These are phyloP conservation scores for Chytriomyces sp. DNA, from an alignment of 192 early-diverging fungal species.

Conservation along the genomic window DNA sequence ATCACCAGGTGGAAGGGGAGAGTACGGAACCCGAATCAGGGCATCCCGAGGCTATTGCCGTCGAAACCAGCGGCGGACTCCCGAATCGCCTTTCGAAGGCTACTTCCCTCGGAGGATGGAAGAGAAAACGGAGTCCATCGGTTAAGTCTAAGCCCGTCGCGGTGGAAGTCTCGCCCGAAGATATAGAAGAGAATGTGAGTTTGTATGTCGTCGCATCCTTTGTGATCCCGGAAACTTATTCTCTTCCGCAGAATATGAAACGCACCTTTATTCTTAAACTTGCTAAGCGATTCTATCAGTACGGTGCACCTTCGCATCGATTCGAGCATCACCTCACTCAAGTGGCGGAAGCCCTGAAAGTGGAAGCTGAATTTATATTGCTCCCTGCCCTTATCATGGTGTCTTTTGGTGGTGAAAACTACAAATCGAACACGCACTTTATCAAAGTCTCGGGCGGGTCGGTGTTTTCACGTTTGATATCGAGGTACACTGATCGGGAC, in stretches of 20 bases:
- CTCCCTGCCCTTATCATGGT: conserved; percentile 45
- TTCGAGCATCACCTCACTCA: conserved; percentile 44
- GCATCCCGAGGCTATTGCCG: not conserved
- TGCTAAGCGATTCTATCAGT: conserved; percentile 36
- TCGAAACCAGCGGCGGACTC: not conserved
- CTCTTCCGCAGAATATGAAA: conserved; percentile 23
- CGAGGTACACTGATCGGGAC: not conserved
- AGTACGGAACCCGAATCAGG: not conserved
- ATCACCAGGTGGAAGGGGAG: not conserved
- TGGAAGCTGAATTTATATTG: conserved; percentile 41
- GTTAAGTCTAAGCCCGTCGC: not conserved
- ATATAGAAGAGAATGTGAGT: not conserved
- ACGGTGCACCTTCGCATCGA: conserved; percentile 50
- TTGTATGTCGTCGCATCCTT: not conserved
- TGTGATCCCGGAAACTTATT: not conserved
- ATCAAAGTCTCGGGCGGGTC: conserved; percentile 40
- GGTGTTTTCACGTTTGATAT: conserved; percentile 3
- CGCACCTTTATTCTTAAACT: conserved; percentile 50
- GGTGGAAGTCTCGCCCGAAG: not conserved
- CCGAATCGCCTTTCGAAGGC: not conserved
- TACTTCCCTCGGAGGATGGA: not conserved
- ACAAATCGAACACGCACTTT: conserved; percentile 37
- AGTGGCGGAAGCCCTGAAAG: conserved; percentile 42
- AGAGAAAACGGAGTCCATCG: not conserved
- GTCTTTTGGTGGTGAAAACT: conserved; percentile 36